Evolutionary conservation across 2,329 filamentous ascomycete genomes (phyloP).

Genomic region (Phialocephala sp.): DNA sequence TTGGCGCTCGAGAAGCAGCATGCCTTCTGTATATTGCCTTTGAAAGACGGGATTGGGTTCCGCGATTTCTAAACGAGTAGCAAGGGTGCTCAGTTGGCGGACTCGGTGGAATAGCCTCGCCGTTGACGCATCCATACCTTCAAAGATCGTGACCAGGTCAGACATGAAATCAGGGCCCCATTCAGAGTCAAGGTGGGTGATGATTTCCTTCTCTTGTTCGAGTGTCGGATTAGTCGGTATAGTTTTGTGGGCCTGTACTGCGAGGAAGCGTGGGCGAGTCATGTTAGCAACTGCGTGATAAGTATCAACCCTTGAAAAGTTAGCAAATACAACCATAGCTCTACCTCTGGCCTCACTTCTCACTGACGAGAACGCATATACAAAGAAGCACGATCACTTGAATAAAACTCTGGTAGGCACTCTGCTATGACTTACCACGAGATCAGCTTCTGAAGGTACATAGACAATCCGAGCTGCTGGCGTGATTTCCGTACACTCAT

Average conservation of each 20-base stretch:
- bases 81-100: conserved; percentile 11
- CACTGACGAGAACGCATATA: neutral
- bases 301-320: conserved; percentile 18
- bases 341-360: neutral
- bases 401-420: too few species aligned
- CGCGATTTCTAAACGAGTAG: neutral
- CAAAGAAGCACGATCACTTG: too few species aligned
- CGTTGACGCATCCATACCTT: conserved; percentile 13
- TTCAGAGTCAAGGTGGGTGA: conserved; percentile 4
- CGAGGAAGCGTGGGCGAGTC: conserved; percentile 8
- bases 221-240: conserved; percentile 2
- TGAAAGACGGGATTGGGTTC: neutral
- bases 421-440: conserved; percentile 10
- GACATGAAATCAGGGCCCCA: conserved; percentile 2
- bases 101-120: conserved; percentile 17
- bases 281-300: conserved; percentile 18
- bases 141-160: neutral
- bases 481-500: conserved; percentile 19
- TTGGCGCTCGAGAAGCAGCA: conserved; percentile 16
- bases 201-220: conserved; percentile 9
- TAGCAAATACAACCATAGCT: neutral
- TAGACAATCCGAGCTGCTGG: neutral
- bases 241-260: neutral
- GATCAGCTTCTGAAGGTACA: conserved; percentile 11
- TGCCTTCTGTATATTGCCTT: conserved; percentile 6